Evolutionary conservation across 805 yeast genomes (phyloP), one percentile per base, ranked within the genome.

Genomic region (Trichomonascus vanleenenianus): DNA sequence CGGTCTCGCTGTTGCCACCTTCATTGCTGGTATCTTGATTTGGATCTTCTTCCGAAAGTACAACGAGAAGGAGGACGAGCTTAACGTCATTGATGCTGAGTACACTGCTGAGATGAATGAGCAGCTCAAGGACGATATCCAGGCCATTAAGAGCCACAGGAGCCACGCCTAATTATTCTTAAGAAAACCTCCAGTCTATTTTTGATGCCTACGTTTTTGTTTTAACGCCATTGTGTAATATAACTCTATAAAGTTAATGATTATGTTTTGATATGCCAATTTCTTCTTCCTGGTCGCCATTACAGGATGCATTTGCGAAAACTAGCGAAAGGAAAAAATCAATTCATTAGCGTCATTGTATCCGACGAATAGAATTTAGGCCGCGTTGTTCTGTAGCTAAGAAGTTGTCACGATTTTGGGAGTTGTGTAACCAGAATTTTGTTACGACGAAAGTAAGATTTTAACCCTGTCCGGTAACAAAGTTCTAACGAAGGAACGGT

Each of bases 1-100:
- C 42, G 85, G 83, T 42, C 71, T 82, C 50, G 81, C 79, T 15
- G 62, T 72, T 40, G 72, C 83, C 4, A 74, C 84, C 53, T 66
- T 77, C 55, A 52, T 78, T 48, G 75, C 78, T 31, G 91, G 89
- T 18, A 48, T 71, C 46, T 32, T 68, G 25, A 84, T 84, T 78
- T 81, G 82, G 81, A 34, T 76, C 51, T 54, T 67, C 44, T 82
- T 78, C 77, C 63, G 65, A 25, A 71, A 68, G 50, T 76, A 74
- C 63, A 79, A 81, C 57, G 61, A 64, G 20, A 66, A 64, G 47
- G 85, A 79, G 63, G 83, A 78, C 49, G 76, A 69, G 50, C 67
- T 75, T 64, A 79, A 79, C 61, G 66, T 64, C 30, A 65, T 80
- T 55, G 82, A 77, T 36, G 62, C 62, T 25, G 60, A 57, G 20